Conservation (phyloP, 2,329 filamentous ascomycete species). For the Talaromyces pinophilus region DNA sequence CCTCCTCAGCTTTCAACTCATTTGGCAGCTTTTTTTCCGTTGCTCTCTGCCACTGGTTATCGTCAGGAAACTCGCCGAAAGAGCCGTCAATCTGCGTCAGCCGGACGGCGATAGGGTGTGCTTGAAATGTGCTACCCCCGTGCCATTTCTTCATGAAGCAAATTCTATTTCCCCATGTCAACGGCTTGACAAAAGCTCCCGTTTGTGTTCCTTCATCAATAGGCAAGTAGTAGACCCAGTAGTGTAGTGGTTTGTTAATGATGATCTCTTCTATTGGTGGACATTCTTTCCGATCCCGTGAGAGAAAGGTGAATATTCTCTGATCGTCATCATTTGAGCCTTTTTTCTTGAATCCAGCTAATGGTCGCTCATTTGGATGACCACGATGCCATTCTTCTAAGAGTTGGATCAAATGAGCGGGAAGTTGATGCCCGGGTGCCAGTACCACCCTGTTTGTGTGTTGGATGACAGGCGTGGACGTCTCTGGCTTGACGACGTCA, state of each 20-base stretch:
- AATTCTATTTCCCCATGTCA: background rate
- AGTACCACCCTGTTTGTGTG: background rate
- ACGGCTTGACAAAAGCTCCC: background rate
- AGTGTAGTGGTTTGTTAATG: background rate
- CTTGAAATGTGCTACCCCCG: background rate
- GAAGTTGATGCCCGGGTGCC: constrained; percentile 2
- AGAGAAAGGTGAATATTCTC: background rate
- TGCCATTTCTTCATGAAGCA: constrained; percentile 17
- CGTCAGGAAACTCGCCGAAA: constrained; percentile 6
- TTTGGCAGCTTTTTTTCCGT: background rate
- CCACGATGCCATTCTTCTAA: constrained; percentile 19
- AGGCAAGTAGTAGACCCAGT: constrained; percentile 11
- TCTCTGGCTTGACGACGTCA: background rate
- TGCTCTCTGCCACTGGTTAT: background rate
- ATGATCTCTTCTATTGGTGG: background rate
- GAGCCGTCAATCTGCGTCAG: background rate
- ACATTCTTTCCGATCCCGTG: background rate
- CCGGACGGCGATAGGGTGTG: constrained; percentile 12
- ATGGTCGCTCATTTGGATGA: constrained; percentile 1
- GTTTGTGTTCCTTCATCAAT: constrained; percentile 3
- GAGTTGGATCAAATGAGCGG: constrained; percentile 8
- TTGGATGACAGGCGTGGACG: background rate
- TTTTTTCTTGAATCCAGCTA: background rate
- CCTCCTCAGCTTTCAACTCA: constrained; percentile 1
- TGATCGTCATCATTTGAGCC: background rate